Evolutionary conservation across 768 basidiomycete species (phyloP), one percentile per base, ranked within the genome.

Genomic region (Termitomyces sp.): DNA sequence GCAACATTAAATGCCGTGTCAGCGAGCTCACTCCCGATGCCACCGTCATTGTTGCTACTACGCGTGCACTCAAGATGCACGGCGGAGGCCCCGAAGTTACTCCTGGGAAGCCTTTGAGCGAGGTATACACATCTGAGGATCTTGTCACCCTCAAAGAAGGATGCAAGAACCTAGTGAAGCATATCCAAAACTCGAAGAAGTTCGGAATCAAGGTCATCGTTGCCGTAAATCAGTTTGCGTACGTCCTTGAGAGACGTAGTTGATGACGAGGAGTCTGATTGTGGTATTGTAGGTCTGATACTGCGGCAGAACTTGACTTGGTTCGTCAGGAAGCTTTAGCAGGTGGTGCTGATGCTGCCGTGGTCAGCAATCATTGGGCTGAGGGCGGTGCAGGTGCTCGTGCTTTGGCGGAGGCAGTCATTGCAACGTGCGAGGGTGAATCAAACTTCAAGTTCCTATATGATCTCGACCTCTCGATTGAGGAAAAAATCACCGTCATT

Each of bases 1-100:
- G 93, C 81, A 98, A 98, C 75, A 98, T 99, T 81, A 99, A 99
- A 73, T 98, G 95, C 72, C 87, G 96, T 59, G 80, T 90, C 57
- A 95, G 92, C 59, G 96, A 95, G 47, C 82, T 98, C 67, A 89
- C 79, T 56, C 97, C 97, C 9, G 92, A 99, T 72, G 96, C 94
- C 3, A 89, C 89, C 37, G 85, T 99, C 63, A 90, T 99, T 65
- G 96, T 99, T 53, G 97, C 96, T 7, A 99, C 96, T 4, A 95
- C 96, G 29, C 90, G 96, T 62, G 96, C 96, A 21, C 77, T 99
- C 59, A 99, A 98, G 82, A 99, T 99, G 96, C 96, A 99, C 69
- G 96, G 96, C 42, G 96, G 96, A 59, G 97, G 91, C 58, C 96
- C 96, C 5, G 95, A 97, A 25, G 95, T 98, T 53, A 90, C 91